Base-by-base conservation (phyloP, 306 rosid genomes). In the Sicyos edulis region DNA sequence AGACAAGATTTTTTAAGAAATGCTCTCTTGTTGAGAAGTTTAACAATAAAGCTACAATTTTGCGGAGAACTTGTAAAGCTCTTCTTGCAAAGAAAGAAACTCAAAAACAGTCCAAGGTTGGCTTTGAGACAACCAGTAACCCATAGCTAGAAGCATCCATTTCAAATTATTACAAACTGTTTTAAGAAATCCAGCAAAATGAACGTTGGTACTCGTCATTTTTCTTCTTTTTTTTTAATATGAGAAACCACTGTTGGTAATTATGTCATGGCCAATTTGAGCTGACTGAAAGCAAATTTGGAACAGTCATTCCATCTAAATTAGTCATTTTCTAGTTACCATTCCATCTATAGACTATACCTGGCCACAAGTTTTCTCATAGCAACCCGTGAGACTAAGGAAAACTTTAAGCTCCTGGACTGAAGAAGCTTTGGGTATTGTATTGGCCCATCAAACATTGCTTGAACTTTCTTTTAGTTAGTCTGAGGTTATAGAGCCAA, bases 81-180 rank as follows among this genome's bases (percentile, higher is more conserved):
- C 65, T 29, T 26, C 14, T 17, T 26, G 65, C 19, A 13, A 24
- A 59, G 4, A 26, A 59, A 6, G 6, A 59, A 59, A 59, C 65
- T 13, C 8, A 59, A 59, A 59, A 1, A 53, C n/a, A 53, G 7
- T 53, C 57, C 57, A 53, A 53, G 57, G 22, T 53, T 53, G 57
- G 8, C 8, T 59, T 12, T 24, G 65, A 59, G 10, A 59, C 42
- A 14, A 37, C 65, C 11, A 59, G 13, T 20, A 32, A 61, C 10
- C 67, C 47, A 32, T 61, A 61, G 10, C 67, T 61, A 61, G 66
- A 29, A 6, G 66, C 12, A 60, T 32, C 12, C 67, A 32, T 60
- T 54, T 60, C 66, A 60, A 15, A 26, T 26, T 26, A 26, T 26
- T 7, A 29, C 21, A 29, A 60, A 60, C 45, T 15, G 21, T 37